A percentile compares a stretch with the other conserved stretches of the same genome.
Conservation (phyloP, 2,329 filamentous ascomycete species). For the Aspergillus sp. region DNA sequence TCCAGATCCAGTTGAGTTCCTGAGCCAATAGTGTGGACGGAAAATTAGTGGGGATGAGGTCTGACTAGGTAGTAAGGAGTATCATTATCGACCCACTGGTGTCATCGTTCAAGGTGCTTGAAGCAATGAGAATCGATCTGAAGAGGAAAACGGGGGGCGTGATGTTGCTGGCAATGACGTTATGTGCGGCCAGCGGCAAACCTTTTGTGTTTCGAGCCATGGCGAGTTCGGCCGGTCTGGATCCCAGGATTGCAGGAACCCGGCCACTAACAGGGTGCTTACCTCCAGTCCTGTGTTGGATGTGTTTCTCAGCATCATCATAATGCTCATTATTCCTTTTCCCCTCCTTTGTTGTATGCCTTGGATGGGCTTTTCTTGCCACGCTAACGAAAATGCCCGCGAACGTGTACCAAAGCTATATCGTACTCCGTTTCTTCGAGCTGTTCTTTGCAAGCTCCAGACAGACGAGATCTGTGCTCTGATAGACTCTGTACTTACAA, state of each 20-base stretch:
- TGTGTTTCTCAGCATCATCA: not conserved
- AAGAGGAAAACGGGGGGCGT: constrained; percentile 28
- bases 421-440: not conserved
- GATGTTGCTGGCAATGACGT: constrained; percentile 36
- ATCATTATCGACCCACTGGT: constrained; percentile 24
- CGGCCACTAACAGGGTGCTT: constrained; percentile 8
- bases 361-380: not conserved
- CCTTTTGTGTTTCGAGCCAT: constrained; percentile 16
- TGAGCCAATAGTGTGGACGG: constrained; percentile 22
- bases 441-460: too few relatives aligned
- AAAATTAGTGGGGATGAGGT: constrained; percentile 22
- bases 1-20: constrained; percentile 19
- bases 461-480: not conserved
- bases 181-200: constrained; percentile 26
- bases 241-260: constrained; percentile 19
- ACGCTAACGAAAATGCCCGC: not conserved
- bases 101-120: constrained; percentile 19
- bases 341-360: not conserved
- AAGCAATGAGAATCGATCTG: constrained; percentile 20
- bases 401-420: not conserved
- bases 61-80: constrained; percentile 27
- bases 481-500: not conserved
- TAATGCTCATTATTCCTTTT: not conserved
- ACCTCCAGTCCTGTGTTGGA: not conserved
- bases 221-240: constrained; percentile 24